These are phyloP conservation scores for Candida verbasci DNA, from an alignment of 805 yeast genomes.

Conservation along the genomic window DNA sequence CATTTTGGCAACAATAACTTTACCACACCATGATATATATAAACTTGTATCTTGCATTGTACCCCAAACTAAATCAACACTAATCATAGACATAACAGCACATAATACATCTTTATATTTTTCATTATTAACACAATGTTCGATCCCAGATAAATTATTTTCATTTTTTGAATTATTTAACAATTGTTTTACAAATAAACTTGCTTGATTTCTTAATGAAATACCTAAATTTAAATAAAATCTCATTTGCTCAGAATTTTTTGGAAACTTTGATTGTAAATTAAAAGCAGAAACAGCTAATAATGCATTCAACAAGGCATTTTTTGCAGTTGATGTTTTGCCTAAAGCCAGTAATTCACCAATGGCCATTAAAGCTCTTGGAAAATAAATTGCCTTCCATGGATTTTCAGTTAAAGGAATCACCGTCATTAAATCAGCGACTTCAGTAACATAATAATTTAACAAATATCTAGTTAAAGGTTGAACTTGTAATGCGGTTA, in stretches of 20 bases:
- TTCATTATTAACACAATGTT: conserved; percentile 47
- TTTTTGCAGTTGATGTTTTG: conserved; percentile 67
- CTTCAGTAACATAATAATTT: conserved; percentile 67
- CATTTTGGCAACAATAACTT: conserved; percentile 67
- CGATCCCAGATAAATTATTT: conserved; percentile 30
- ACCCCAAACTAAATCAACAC: conserved; percentile 88
- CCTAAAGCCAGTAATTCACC: conserved; percentile 79
- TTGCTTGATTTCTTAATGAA: conserved; percentile 70
- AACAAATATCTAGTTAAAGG: conserved; percentile 71
- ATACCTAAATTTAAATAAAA: conserved; percentile 71
- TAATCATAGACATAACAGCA: conserved; percentile 80
- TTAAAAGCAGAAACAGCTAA: conserved; percentile 81
- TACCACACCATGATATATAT: conserved; percentile 73
- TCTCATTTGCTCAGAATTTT: conserved; percentile 62
- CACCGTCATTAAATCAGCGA: conserved; percentile 76
- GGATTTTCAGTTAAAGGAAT: conserved; percentile 72
- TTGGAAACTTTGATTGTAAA: conserved; percentile 65
- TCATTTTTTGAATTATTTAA: conserved; percentile 24
- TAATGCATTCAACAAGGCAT: conserved; percentile 72
- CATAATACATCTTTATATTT: conserved; percentile 81
- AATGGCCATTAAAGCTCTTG: conserved; percentile 74
- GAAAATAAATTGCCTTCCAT: conserved; percentile 84
- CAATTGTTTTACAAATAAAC: conserved; percentile 59
- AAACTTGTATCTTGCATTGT: conserved; percentile 80
- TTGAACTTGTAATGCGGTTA: conserved; percentile 57